Percentiles rank a stretch among this genome's conserved stretches.
phyloP scores from a whole-genome alignment of 345 rosid species.

The Noccaea caerulescens region DNA sequence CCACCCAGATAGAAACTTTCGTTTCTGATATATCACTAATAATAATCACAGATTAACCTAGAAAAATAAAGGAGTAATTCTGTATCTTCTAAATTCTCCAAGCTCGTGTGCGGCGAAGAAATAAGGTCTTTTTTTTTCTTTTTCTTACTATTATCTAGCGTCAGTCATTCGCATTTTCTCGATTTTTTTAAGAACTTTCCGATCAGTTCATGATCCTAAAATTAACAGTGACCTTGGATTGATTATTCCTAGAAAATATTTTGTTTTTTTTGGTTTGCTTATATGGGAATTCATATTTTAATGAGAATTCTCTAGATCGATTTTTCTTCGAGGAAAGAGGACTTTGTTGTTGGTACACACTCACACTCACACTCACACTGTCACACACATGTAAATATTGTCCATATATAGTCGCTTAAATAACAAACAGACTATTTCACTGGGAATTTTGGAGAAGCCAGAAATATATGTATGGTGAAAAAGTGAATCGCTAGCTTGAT shows the following conservation, averaged over 20 bases:
- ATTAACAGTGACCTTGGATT: no score
- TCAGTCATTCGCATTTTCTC: not conserved
- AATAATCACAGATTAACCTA: not conserved
- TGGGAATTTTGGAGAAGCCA: not conserved
- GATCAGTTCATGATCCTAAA: not conserved
- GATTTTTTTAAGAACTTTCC: not conserved
- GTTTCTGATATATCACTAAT: slow-evolving; percentile 16
- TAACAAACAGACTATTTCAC: not conserved
- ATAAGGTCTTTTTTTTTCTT: slow-evolving; percentile 17
- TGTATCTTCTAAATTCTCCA: slow-evolving; percentile 3
- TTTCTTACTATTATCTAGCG: not conserved
- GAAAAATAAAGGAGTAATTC: not conserved
- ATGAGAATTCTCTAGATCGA: not conserved
- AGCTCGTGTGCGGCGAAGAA: slow-evolving; percentile 17
- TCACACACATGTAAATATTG: slow-evolving; percentile 29
- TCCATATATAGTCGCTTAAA: not conserved
- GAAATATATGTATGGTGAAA: not conserved
- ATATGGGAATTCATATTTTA: not conserved
- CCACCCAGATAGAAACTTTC: not conserved
- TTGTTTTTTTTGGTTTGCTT: not conserved
- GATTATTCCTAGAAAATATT: not conserved
- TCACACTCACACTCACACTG: not conserved
- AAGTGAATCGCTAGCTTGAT: slow-evolving; percentile 11
- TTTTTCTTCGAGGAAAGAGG: not conserved
- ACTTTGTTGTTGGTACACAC: not conserved